A percentile compares a stretch with the other conserved stretches of the same genome.
These are phyloP conservation scores for Fusarium veterinarium DNA, from an alignment of 2,329 filamentous ascomycete genomes.

Conservation along the genomic window DNA sequence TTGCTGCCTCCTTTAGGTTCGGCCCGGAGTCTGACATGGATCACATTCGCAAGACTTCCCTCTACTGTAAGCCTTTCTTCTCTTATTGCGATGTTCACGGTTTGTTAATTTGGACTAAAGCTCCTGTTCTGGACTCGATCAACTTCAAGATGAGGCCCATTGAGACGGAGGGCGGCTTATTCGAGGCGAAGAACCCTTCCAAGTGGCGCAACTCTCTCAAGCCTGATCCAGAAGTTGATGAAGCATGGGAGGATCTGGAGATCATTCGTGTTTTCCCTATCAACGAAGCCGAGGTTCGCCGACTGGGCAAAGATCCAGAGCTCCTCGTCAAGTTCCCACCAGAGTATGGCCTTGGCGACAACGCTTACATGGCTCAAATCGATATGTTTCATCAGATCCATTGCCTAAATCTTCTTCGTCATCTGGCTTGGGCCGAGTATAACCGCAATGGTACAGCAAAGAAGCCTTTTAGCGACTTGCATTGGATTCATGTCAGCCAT, in stretches of 20 bases:
- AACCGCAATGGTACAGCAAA: slow-evolving; percentile 7
- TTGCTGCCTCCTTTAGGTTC: background rate
- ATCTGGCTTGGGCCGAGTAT: slow-evolving; percentile 5
- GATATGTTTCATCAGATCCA: slow-evolving; percentile 19
- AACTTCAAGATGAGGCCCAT: background rate
- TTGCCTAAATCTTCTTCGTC: slow-evolving; percentile 10
- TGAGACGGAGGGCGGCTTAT: slow-evolving; percentile 6
- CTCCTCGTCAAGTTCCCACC: slow-evolving; percentile 14
- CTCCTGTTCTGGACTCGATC: slow-evolving; percentile 1
- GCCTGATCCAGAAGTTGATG: slow-evolving; percentile 3
- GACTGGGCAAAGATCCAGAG: slow-evolving; percentile 10
- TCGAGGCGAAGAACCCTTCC: slow-evolving; percentile 11
- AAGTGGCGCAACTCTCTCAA: slow-evolving; percentile 5
- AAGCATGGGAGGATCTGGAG: slow-evolving; percentile 17
- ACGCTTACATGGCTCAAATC: slow-evolving; percentile 13
- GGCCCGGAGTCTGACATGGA: background rate
- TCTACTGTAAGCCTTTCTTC: background rate
- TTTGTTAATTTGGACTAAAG: background rate
- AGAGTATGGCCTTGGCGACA: slow-evolving; percentile 2
- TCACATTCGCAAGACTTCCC: background rate
- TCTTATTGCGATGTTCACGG: accelerated
- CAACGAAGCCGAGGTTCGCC: background rate
- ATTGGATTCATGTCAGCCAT: slow-evolving; percentile 12
- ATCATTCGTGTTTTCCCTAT: slow-evolving; percentile 10
- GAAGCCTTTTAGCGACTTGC: slow-evolving; percentile 7